These are phyloP conservation scores for Prunus davidiana DNA, from an alignment of 306 rosid genomes.

Conservation along the genomic window DNA sequence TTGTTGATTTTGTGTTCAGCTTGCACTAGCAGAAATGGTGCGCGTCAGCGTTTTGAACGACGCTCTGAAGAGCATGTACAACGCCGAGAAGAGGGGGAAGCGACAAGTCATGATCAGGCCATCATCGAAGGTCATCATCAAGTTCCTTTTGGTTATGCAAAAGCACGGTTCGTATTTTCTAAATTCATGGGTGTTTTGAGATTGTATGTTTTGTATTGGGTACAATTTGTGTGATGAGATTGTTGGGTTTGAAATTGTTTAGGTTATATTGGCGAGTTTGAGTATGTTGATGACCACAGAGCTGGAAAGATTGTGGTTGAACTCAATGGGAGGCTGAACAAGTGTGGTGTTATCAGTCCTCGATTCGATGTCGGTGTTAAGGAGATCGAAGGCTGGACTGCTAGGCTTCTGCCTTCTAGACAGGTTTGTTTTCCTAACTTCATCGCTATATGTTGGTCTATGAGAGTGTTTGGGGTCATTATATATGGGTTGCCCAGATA, in stretches of 20 bases:
- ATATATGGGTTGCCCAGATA: background rate
- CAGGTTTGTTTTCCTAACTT: slow-evolving; percentile 17
- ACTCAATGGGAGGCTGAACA: slow-evolving; percentile 41
- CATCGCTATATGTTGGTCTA: background rate
- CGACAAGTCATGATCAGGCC: slow-evolving; percentile 46
- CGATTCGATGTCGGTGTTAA: slow-evolving; percentile 42
- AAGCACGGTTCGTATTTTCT: slow-evolving; percentile 21
- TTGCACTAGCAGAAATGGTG: slow-evolving; percentile 26
- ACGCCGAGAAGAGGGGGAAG: slow-evolving; percentile 47
- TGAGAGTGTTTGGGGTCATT: background rate
- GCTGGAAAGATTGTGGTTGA: slow-evolving; percentile 43
- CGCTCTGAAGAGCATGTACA: slow-evolving; percentile 49
- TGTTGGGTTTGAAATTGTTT: background rate
- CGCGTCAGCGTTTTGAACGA: slow-evolving; percentile 40
- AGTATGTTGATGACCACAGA: slow-evolving; percentile 42
- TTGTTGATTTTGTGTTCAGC: background rate
- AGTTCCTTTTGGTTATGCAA: slow-evolving; percentile 43
- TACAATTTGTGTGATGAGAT: background rate
- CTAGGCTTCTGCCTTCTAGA: slow-evolving; percentile 42
- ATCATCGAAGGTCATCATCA: slow-evolving; percentile 45
- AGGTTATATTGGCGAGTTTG: slow-evolving; percentile 45
- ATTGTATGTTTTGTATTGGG: background rate
- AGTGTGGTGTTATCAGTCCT: slow-evolving; percentile 44
- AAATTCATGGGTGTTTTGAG: background rate
- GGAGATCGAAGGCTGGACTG: slow-evolving; percentile 46